Base-by-base conservation (phyloP, 805 yeast species). In the Blastobotrys terrestris region DNA sequence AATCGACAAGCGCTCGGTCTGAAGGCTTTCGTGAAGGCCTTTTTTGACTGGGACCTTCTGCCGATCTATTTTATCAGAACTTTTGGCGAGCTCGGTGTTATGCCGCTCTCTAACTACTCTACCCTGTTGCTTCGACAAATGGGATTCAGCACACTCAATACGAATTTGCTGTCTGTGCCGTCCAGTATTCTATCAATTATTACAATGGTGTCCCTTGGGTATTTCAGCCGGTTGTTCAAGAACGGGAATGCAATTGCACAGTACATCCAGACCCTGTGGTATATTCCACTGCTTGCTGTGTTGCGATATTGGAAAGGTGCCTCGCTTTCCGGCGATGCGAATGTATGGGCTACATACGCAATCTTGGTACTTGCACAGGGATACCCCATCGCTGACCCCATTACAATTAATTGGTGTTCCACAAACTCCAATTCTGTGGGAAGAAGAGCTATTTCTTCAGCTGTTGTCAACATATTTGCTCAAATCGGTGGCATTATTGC, bases 391-490 rank as follows among this genome's bases (percentile, higher is more conserved):
- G 69, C 75, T 18, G 80, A 79, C 66, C 78, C 84, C 0, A 64
- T 82, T 45, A 70, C 78, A 54, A 81, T 79, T 41, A 69, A 78
- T 31, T 79, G 86, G 82, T 77, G 81, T 55, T 81, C 89, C 0
- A 66, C 77, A 31, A 83, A 83, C 60, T 74, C 87, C 4, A 77
- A 79, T 63, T 74, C 83, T 1, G 84, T 84, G 22, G 67, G 83
- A n/a, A 70, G 78, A 2, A 70, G 90, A 55, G 78, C 88, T 0
- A 80, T 83, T 4, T 76, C 84, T 16, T 78, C 85, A 0, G 81
- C 89, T 0, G 53, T 84, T 41, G 83, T 79, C 62, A 84, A 83
- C 58, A 81, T 83, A 72, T 77, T 75, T 63, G 78, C 78, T 1
- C 89, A 84, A 60, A 70, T 79, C 0, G 84, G 81, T 1, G 65